Evolutionary conservation across 2,329 filamentous ascomycete species (phyloP).

Genomic region (Diaporthe sp.): DNA sequence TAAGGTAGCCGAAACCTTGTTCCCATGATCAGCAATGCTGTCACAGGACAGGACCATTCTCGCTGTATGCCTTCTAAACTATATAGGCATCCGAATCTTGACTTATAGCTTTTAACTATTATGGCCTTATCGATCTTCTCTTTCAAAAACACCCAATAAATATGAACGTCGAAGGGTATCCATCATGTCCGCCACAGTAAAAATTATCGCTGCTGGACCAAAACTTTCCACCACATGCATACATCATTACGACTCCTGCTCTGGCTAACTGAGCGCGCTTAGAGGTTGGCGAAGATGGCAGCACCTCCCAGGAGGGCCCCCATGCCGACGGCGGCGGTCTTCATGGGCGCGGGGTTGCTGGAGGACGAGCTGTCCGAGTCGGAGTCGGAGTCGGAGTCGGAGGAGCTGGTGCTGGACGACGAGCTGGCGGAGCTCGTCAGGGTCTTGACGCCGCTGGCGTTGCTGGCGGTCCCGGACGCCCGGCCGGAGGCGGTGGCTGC

Average conservation of each 20-base stretch:
- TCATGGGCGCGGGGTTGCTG: conserved; percentile 48
- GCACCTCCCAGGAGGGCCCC: conserved; percentile 62
- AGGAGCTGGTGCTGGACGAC: conserved; percentile 38
- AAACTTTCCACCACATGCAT: conserved; percentile 6
- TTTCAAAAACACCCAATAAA: conserved; percentile 20
- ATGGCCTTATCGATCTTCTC: neutral
- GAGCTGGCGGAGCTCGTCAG: conserved; percentile 34
- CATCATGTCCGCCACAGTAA: neutral
- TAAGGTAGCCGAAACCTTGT: neutral
- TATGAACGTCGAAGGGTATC: conserved; percentile 30
- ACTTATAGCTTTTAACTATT: conserved; percentile 9
- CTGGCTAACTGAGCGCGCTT: neutral
- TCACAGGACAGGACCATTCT: neutral
- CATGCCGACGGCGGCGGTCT: conserved; percentile 58
- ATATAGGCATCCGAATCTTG: conserved; percentile 1
- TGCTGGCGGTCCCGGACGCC: neutral
- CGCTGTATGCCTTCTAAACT: neutral
- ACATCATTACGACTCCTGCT: neutral
- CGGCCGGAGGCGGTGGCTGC: neutral
- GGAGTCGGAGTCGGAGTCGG: conserved; percentile 34
- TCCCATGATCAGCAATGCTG: neutral
- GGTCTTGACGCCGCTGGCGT: conserved; percentile 4
- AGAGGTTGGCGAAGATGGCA: conserved; percentile 59
- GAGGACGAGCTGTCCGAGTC: conserved; percentile 36
- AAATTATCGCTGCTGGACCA: neutral